These are phyloP conservation scores for Pleurotus salmoneostramineus DNA, from an alignment of 768 basidiomycete genomes.

Conservation along the genomic window DNA sequence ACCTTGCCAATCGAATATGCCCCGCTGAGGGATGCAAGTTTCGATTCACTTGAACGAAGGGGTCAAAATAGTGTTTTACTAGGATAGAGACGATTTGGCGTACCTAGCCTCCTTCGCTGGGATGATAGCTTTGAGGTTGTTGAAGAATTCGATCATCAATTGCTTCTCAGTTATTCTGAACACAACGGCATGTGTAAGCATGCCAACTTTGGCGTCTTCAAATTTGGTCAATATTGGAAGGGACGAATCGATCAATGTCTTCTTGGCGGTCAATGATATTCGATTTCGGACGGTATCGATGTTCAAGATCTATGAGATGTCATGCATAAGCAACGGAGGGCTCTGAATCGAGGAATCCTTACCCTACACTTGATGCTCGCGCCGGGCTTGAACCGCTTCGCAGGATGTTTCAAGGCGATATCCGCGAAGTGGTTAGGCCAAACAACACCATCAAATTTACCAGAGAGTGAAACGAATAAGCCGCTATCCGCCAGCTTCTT, in stretches of 20 bases:
- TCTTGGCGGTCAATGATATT: conserved; percentile 87
- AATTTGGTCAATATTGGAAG: conserved; percentile 63
- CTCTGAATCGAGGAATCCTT: conserved; percentile 22
- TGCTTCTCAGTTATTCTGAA: conserved; percentile 79
- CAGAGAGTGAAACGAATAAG: conserved; percentile 83
- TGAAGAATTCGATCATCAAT: conserved; percentile 87
- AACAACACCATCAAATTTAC: conserved; percentile 86
- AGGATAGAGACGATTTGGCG: conserved; percentile 11
- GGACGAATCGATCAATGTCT: conserved; percentile 78
- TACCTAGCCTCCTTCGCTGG: conserved; percentile 82
- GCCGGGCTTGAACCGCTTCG: conserved; percentile 85
- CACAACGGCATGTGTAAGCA: conserved; percentile 77
- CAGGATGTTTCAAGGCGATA: conserved; percentile 89
- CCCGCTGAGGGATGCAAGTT: conserved; percentile 48
- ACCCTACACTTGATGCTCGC: conserved; percentile 83
- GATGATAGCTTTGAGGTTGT: conserved; percentile 79
- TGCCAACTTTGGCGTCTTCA: conserved; percentile 67
- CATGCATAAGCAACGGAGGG: conserved; percentile 1
- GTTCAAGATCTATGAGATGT: conserved; percentile 57
- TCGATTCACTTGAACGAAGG: conserved; percentile 54
- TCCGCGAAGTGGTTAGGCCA: conserved; percentile 97
- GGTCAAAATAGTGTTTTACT: conserved; percentile 1
- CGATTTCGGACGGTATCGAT: conserved; percentile 81
- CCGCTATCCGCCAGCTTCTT: conserved; percentile 79
- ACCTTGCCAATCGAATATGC: conserved; percentile 79